Evolutionary conservation across 2,329 filamentous ascomycete genomes (phyloP), one percentile per base, ranked within the genome.

Genomic region (Byssothecium circinans): DNA sequence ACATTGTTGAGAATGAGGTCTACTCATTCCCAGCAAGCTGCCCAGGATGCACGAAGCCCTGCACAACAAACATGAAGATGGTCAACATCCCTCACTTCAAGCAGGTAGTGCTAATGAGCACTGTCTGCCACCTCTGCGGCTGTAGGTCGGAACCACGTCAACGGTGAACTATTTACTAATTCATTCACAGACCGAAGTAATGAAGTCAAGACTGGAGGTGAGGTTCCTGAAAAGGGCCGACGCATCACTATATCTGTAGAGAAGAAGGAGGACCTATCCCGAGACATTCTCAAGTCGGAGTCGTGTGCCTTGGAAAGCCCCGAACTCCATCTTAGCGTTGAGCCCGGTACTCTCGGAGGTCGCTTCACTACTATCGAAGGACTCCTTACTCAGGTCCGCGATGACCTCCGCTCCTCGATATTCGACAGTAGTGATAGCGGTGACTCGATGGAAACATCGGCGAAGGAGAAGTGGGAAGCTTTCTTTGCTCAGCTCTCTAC

Each of bases 21-120:
- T 97, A 97, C 77, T 86, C 85, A 49, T 94, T 99, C 75, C 92
- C 92, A 2, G 87, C 91, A 6, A 88, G 85, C 48, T 99, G 94
- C 71, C 94, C 94, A 0, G 92, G 89, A 52, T 99, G 94, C 78
- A 85, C 86, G 65, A 88, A 88, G 72, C 76, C 84, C 4, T 96
- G 91, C 74, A 84, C 85, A 3, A 95, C 95, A 8, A 91, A 96
- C 73, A 96, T 96, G 90, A 96, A 96, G 78, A 95, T 96, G 86
- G 90, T 97, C 47, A 90, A 95, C 64, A 96, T 99, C 53, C 94
- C 94, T 1, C 88, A 96, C 75, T 99, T 99, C 78, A 95, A 96
- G 75, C 89, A 97, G 67, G 94, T 99, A 2, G 86, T 96, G 33
- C 80, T 99, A 61, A 97, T 96, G 89, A 91, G 86, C 60, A 97